Evolutionary conservation across 495 filamentous ascomycete species (phyloP), one percentile per base, ranked within the genome.

Genomic region (Chaetomium fimeti): DNA sequence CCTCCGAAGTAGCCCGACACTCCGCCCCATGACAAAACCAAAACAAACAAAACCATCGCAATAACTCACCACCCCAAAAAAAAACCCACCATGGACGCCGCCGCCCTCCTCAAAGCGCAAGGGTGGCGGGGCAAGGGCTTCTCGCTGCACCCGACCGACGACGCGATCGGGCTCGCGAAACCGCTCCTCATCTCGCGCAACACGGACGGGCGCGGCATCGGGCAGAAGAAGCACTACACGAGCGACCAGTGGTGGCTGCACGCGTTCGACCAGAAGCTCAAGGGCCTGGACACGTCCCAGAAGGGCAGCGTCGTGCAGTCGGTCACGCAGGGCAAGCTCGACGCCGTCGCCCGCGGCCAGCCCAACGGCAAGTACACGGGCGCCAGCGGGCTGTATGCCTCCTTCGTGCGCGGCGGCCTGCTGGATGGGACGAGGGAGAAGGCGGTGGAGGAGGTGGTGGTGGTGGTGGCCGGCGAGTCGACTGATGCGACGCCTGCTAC

Each of bases 71-170:
- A 5, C 3, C 8, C 32, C 32, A 36, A 36, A 36, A 3, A 32
- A 32, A 32, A 3, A 36, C 3, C 32, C 32, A 36, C 63, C 61
- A 74, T 74, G 72, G 62, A 74, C 70, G 72, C 72, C 5, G 48
- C 66, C 27, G 68, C 68, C 36, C 69, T 73, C 72, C 86, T 93
- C 64, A 85, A 85, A 64, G 82, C 84, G 70, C 88, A 90, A 78
- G 90, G 90, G 67, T 93, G 90, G 90, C 84, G 84, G 64, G 90
- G 90, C 65, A 82, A 84, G 29, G 90, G 90, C 68, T 86, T 89
- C 75, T 84, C 89, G 0, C 82, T 93, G 12, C 87, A 92, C 72
- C 83, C 87, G 13, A 85, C 85, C 53, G 75, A 78, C 78, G 83
- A 84, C 70, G 78, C 79, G 28, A 86, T 83, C 38, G 90, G 90